These are phyloP conservation scores for Tuber indicum DNA, from an alignment of 495 filamentous ascomycete species.

Conservation along the genomic window DNA sequence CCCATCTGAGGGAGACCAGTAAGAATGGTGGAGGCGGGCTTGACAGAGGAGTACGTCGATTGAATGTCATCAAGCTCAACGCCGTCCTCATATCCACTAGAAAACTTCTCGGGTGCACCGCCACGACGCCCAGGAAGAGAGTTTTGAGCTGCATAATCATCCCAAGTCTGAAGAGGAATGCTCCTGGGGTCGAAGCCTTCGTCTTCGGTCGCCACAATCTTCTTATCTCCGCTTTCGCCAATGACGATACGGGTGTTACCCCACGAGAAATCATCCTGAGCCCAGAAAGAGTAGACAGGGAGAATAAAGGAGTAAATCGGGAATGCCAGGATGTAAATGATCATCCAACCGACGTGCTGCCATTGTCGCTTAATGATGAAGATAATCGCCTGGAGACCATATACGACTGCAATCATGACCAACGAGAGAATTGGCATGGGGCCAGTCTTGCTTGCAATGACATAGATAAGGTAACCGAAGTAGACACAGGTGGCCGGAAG, in stretches of 20 bases:
- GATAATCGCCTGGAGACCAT: constrained; percentile 90
- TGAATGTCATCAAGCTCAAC: constrained; percentile 98
- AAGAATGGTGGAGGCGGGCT: constrained; percentile 84
- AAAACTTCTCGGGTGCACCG: constrained; percentile 57
- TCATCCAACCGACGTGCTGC: constrained; percentile 98
- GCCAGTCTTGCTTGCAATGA: constrained; percentile 60
- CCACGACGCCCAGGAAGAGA: constrained; percentile 87
- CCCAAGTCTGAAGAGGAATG: constrained; percentile 93
- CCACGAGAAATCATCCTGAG: constrained; percentile 97
- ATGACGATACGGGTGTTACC: constrained; percentile 97
- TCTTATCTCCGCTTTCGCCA: constrained; percentile 83
- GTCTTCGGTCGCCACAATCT: constrained; percentile 78
- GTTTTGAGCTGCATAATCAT: constrained; percentile 90
- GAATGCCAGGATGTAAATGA: constrained; percentile 91
- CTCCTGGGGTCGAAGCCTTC: constrained; percentile 83
- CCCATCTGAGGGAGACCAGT: constrained; percentile 71
- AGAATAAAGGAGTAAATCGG: constrained; percentile 89
- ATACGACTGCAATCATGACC: constrained; percentile 79
- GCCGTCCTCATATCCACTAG: constrained; percentile 48
- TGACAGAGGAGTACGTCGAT: constrained; percentile 88
- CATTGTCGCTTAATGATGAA: constrained; percentile 95
- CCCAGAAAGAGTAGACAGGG: constrained; percentile 97
- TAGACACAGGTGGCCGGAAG: constrained; percentile 88
- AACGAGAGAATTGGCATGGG: constrained; percentile 82
- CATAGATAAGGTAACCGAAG: constrained; percentile 82